These are phyloP conservation scores for Metarhizium album DNA, from an alignment of 2,329 filamentous ascomycete species.

Conservation along the genomic window DNA sequence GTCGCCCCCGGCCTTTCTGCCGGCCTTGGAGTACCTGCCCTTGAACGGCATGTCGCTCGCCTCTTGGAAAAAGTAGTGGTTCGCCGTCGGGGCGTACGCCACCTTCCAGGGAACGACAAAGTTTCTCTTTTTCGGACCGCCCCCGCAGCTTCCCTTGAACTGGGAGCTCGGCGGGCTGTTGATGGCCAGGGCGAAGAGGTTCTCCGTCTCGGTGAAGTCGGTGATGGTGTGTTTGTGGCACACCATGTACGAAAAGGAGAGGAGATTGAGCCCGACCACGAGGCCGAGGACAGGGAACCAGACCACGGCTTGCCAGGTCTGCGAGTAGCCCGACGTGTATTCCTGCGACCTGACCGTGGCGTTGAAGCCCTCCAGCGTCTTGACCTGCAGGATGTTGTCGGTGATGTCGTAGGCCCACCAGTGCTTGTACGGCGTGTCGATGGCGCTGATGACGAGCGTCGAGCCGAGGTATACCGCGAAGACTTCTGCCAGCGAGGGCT, in stretches of 20 bases:
- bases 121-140: constrained; percentile 23
- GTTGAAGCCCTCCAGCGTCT: constrained; percentile 45
- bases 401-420: constrained; percentile 45
- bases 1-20: constrained; percentile 20
- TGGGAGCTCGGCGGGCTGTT: constrained; percentile 38
- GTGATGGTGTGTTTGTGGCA: constrained; percentile 47
- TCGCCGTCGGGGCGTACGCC: constrained; percentile 23
- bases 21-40: neutral
- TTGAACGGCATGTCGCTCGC: too few species aligned
- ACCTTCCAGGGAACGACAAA: constrained; percentile 32
- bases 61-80: constrained; percentile 34
- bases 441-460: constrained; percentile 50
- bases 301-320: constrained; percentile 48
- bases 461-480: constrained; percentile 59
- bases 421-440: constrained; percentile 50
- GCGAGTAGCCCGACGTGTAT: constrained; percentile 56
- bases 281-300: constrained; percentile 58
- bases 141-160: constrained; percentile 28
- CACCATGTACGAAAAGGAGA: constrained; percentile 52
- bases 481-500: constrained; percentile 48
- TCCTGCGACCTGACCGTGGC: constrained; percentile 53
- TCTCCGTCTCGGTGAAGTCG: constrained; percentile 69
- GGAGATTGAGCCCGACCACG: constrained; percentile 56
- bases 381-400: too few species aligned
- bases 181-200: constrained; percentile 61